Conservation (phyloP, 129 eudicot genomes). For the Pulicaria dysenterica region DNA sequence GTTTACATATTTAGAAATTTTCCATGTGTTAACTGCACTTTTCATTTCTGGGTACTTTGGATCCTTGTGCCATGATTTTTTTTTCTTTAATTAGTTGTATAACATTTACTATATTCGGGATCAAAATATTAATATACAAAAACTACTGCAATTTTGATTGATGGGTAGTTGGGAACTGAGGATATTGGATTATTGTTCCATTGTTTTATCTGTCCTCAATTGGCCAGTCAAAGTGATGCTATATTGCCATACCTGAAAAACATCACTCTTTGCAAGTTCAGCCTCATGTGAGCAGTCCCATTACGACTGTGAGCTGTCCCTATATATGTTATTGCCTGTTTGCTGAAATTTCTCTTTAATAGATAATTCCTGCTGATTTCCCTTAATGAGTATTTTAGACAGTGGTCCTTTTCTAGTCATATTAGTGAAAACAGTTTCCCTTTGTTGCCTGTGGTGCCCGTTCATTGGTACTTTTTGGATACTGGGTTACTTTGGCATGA, state of each 20-base stretch:
- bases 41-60: constrained; percentile 8
- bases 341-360: background rate
- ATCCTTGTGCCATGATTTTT: background rate
- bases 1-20: constrained; percentile 13
- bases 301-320: background rate
- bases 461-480: background rate
- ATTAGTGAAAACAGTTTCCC: background rate
- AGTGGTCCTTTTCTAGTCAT: background rate
- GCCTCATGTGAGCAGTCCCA: background rate
- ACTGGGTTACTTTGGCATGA: constrained; percentile 6
- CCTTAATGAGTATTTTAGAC: background rate
- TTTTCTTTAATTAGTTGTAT: background rate
- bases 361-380: background rate
- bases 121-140: constrained; percentile 7
- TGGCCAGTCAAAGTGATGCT: constrained; percentile 18
- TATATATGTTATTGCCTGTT: background rate
- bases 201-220: background rate
- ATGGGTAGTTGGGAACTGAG: too few species aligned
- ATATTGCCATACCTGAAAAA: constrained; percentile 62
- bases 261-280: background rate
- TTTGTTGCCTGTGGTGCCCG: background rate
- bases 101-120: background rate
- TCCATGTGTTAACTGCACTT: constrained; percentile 19
- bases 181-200: constrained; percentile 9
- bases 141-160: constrained; percentile 5